Percentiles rank a stretch among this genome's conserved stretches.
Conservation (phyloP, 1,284 basidiomycete species). For the Meira nashicola region DNA sequence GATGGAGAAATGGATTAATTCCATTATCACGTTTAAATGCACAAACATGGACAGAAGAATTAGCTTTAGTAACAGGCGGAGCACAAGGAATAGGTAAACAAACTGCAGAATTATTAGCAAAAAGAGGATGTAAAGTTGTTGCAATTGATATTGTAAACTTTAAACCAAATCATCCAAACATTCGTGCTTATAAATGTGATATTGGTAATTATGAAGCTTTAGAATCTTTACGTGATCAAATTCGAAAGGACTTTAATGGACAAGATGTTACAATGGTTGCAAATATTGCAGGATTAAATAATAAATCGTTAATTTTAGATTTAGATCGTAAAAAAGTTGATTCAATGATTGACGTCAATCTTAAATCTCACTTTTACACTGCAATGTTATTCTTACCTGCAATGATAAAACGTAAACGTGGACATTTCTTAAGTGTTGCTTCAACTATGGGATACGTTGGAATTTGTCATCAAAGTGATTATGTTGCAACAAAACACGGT, state of each 20-base stretch:
- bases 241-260: conserved; percentile 7
- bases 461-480: conserved; percentile 16
- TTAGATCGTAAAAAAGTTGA: conserved; percentile 5
- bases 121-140: conserved; percentile 17
- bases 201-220: conserved; percentile 14
- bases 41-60: conserved; percentile 11
- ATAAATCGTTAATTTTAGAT: conserved; percentile 15
- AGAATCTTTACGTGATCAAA: conserved; percentile 7
- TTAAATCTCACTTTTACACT: conserved; percentile 17
- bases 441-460: conserved; percentile 16
- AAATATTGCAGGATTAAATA: conserved; percentile 15
- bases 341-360: conserved; percentile 16
- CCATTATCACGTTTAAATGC: conserved; percentile 7
- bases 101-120: conserved; percentile 7
- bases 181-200: conserved; percentile 16
- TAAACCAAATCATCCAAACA: conserved; percentile 14
- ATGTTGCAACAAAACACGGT: conserved; percentile 18
- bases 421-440: conserved; percentile 14
- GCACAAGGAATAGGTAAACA: conserved; percentile 12
- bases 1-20: conserved; percentile 17
- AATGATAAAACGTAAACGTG: conserved; percentile 18
- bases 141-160: conserved; percentile 16
- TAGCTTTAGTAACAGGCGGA: conserved; percentile 16
- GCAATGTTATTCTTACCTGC: conserved; percentile 17
- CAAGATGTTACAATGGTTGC: conserved; percentile 14